phyloP scores from a whole-genome alignment of 768 basidiomycete species.

The Cantharellus cinnabarinus region DNA sequence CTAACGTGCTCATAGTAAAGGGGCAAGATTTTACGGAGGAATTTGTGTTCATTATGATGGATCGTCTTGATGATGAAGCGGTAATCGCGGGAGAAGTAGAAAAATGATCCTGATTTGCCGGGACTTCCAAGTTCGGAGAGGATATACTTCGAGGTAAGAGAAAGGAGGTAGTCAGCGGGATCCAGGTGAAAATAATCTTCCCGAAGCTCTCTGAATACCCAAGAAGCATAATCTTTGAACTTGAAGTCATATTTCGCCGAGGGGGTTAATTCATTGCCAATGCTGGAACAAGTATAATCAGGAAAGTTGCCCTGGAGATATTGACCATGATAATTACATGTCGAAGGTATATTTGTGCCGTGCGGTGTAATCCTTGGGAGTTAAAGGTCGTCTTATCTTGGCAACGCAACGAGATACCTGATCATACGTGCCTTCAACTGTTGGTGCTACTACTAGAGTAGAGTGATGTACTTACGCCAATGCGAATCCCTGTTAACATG shows the following conservation, averaged over 20 bases:
- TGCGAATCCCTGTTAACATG: conserved; percentile 97
- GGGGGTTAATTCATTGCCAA: conserved; percentile 95
- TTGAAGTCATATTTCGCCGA: conserved; percentile 99
- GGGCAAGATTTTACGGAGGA: conserved; percentile 65
- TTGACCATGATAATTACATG: conserved; percentile 36
- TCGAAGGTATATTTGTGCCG: conserved; percentile 94
- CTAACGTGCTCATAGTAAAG: conserved; percentile 73
- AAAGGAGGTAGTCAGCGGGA: conserved; percentile 92
- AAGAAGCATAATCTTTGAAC: conserved; percentile 98
- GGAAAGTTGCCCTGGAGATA: conserved; percentile 2
- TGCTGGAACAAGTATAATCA: conserved; percentile 23
- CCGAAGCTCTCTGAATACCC: conserved; percentile 88
- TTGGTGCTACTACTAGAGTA: neutral
- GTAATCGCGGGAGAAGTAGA: conserved; percentile 97
- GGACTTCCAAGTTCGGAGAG: conserved; percentile 94
- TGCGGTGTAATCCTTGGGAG: conserved; percentile 69
- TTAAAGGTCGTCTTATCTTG: conserved; percentile 71
- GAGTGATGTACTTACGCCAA: conserved; percentile 41
- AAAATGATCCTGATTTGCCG: conserved; percentile 96
- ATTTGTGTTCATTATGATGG: conserved; percentile 83
- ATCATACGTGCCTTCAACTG: neutral
- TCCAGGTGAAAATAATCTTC: conserved; percentile 91
- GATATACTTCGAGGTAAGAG: conserved; percentile 93
- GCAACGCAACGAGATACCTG: conserved; percentile 93
- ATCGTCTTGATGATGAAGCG: conserved; percentile 99